Evolutionary conservation across 305 asterid species (phyloP), one percentile per base, ranked within the genome.

Genomic region (Solanum hybrid): DNA sequence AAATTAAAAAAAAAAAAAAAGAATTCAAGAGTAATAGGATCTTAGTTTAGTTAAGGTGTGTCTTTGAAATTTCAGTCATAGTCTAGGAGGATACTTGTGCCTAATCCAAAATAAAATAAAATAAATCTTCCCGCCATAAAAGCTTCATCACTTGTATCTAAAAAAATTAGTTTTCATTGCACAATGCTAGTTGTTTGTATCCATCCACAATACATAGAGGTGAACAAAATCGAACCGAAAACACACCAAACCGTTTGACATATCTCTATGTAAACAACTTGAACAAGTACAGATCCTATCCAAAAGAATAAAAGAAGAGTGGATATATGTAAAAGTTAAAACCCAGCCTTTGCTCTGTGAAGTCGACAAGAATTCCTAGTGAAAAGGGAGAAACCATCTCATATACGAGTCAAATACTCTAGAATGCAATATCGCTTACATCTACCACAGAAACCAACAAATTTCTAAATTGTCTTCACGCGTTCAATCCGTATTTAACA

Each of bases 11-110:
- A 27, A 27, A 27, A 40, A 4, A 42, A 12, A 1, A 42, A 4
- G 0, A 40, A 14, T 14, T 51, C 8, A 14, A 0, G 9, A 2
- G n/a, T 51, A 51, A 51, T 51, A 51, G 1, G 8, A 0, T n/a
- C n/a, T 51, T 51, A 51, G 64, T 16, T 16, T 51, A 51, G 1
- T 51, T 16, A 51, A 51, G 9, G 8, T 14, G 1, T 5, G 64
- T 16, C 64, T 51, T 0, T 16, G 64, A 0, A 51, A 46, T 51
- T 51, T 51, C 17, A 1, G 3, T 51, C 1, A 51, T 51, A 20
- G 26, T 60, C 24, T 20, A 7, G 26, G 2, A 60, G 71, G 66
- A 22, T 20, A 60, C 26, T 60, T 60, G 71, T 20, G 11, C 26
- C 11, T 60, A 0, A 0, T 60, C 71, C 5, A 9, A 60, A 60